A percentile compares a stretch with the other conserved stretches of the same genome.
phyloP scores from a whole-genome alignment of 495 filamentous ascomycete species.

The Podospora bellae-mahoneyi region DNA sequence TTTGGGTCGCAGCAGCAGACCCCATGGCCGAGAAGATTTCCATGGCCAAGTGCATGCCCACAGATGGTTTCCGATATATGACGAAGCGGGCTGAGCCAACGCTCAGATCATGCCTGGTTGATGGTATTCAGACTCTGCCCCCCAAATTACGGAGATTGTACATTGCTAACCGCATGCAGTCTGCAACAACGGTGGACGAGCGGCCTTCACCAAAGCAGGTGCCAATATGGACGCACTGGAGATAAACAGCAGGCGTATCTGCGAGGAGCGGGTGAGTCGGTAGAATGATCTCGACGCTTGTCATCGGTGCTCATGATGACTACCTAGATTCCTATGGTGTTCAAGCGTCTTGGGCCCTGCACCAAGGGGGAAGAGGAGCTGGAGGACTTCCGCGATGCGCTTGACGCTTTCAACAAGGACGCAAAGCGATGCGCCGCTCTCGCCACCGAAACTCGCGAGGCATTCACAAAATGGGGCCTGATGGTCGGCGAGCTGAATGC shows the following conservation, averaged over 20 bases:
- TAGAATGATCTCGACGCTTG: neutral
- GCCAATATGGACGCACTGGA: conserved; percentile 7
- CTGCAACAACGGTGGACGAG: conserved; percentile 8
- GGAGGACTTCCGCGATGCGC: conserved; percentile 3
- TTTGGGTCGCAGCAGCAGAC: no score
- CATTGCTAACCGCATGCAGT: no score
- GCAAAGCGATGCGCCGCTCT: conserved; percentile 2
- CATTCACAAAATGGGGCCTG: conserved; percentile 1
- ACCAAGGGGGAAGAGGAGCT: neutral
- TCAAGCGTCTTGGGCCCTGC: conserved; percentile 2
- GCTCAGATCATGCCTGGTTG: no score
- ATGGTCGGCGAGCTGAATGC: conserved; percentile 12
- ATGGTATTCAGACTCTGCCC: no score
- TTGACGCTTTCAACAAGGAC: conserved; percentile 1
- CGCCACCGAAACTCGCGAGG: conserved; percentile 2
- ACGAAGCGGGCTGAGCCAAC: no score
- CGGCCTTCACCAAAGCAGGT: conserved; percentile 9
- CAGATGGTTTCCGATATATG: neutral
- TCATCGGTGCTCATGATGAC: neutral
- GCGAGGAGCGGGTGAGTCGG: neutral
- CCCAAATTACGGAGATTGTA: no score
- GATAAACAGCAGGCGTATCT: conserved; percentile 10
- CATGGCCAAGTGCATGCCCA: neutral
- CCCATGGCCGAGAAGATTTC: no score
- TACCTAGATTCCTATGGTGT: conserved; percentile 2